phyloP scores from a whole-genome alignment of 805 yeast species.

The Suhomyces kilbournensis region DNA sequence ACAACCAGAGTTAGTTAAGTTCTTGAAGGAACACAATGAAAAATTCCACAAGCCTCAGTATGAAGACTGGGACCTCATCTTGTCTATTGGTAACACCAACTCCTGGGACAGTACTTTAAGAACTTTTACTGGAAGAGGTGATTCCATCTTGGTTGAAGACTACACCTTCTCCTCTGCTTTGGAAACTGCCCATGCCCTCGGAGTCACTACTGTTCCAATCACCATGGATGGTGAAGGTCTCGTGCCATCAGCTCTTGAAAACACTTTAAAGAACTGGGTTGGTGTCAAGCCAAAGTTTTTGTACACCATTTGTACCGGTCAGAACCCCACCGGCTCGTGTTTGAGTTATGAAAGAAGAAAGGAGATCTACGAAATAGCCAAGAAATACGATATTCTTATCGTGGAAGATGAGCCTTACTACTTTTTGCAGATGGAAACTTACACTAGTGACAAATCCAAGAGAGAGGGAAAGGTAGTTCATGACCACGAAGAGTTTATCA shows the following conservation, averaged over 20 bases:
- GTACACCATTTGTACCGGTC: constrained; percentile 94
- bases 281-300: constrained; percentile 77
- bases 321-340: constrained; percentile 95
- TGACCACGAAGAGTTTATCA: constrained; percentile 62
- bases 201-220: constrained; percentile 66
- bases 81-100: constrained; percentile 86
- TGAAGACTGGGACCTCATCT: constrained; percentile 64
- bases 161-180: constrained; percentile 80
- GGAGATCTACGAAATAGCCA: constrained; percentile 72
- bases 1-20: constrained; percentile 63
- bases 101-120: constrained; percentile 82
- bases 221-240: constrained; percentile 79
- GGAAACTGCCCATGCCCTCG: constrained; percentile 75
- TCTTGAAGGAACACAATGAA: constrained; percentile 73
- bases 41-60: constrained; percentile 45
- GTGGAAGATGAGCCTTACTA: constrained; percentile 98
- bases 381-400: constrained; percentile 80
- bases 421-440: constrained; percentile 88
- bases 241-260: constrained; percentile 65
- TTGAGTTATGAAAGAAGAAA: constrained; percentile 73
- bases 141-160: constrained; percentile 78
- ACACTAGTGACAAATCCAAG: constrained; percentile 43
- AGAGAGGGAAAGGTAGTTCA: constrained; percentile 34
- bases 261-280: constrained; percentile 66
- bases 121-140: constrained; percentile 75